Evolutionary conservation across 2,329 filamentous ascomycete genomes (phyloP).

Genomic region (Orbilia oligospora): DNA sequence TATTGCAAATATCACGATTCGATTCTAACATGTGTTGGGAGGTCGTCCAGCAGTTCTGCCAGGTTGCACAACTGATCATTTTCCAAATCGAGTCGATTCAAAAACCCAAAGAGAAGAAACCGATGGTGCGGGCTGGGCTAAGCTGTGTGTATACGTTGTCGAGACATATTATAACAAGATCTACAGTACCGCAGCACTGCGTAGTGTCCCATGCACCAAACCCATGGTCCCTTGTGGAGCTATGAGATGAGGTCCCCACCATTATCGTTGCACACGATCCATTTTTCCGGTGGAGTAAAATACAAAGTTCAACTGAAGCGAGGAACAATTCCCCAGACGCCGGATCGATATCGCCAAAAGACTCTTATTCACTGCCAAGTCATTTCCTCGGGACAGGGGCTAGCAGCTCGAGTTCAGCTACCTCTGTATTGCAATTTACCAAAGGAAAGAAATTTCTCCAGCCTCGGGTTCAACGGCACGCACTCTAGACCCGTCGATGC

Average conservation of each 20-base stretch:
- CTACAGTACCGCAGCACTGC: too few species aligned
- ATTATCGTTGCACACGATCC: conserved; percentile 31
- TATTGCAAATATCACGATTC: background rate
- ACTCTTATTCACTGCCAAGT: conserved; percentile 19
- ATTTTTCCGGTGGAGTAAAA: conserved; percentile 16
- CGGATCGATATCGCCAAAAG: conserved; percentile 23
- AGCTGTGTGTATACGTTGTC: background rate
- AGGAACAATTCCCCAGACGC: conserved; percentile 14
- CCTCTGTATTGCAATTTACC: conserved; percentile 12
- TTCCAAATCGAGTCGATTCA: conserved; percentile 6
- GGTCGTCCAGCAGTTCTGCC: too few species aligned
- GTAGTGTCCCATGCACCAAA: background rate
- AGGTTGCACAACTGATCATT: conserved; percentile 4
- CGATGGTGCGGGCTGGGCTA: background rate
- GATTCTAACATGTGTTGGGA: background rate
- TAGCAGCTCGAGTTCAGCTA: conserved; percentile 16
- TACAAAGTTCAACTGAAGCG: conserved; percentile 32
- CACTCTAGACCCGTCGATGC: conserved; percentile 8
- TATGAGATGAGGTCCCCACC: conserved; percentile 20
- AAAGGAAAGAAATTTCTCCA: background rate
- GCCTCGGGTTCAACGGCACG: conserved; percentile 4
- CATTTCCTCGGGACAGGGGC: conserved; percentile 3
- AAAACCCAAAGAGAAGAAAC: background rate
- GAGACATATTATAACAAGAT: background rate
- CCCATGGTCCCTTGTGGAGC: conserved; percentile 13